Conservation (phyloP, 2,329 filamentous ascomycete species). For the Ophiostoma australiae region DNA sequence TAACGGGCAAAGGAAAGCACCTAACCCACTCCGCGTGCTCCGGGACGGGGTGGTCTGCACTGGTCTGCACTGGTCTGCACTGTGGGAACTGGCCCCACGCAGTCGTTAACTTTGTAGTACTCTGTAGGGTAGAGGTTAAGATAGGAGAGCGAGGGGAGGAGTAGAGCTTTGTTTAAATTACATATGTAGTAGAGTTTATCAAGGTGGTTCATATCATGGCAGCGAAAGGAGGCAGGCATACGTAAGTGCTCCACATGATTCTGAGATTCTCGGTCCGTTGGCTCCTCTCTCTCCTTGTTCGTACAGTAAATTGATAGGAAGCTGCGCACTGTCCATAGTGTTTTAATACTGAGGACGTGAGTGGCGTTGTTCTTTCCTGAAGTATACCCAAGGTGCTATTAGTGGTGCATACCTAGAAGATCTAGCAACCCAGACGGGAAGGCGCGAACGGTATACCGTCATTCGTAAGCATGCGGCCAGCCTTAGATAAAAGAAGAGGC, state of each 20-base stretch:
- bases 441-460: background rate
- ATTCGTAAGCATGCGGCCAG: background rate
- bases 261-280: background rate
- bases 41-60: background rate
- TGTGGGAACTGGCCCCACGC: background rate
- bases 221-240: constrained; percentile 17
- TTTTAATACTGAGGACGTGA: background rate
- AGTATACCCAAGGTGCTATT: background rate
- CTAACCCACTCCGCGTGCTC: constrained; percentile 10
- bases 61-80: background rate
- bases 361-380: background rate
- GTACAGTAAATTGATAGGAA: background rate
- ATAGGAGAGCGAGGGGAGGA: background rate
- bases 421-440: background rate
- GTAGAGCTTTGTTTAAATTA: background rate
- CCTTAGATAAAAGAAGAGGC: background rate
- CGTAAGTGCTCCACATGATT: constrained; percentile 20
- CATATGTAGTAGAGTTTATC: background rate
- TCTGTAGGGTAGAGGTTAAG: too few species aligned
- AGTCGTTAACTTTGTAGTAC: background rate
- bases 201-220: background rate
- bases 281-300: background rate
- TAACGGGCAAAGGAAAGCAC: background rate
- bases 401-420: background rate
- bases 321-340: background rate